phyloP scores from a whole-genome alignment of 495 filamentous ascomycete species.

The Xylaria grammica region DNA sequence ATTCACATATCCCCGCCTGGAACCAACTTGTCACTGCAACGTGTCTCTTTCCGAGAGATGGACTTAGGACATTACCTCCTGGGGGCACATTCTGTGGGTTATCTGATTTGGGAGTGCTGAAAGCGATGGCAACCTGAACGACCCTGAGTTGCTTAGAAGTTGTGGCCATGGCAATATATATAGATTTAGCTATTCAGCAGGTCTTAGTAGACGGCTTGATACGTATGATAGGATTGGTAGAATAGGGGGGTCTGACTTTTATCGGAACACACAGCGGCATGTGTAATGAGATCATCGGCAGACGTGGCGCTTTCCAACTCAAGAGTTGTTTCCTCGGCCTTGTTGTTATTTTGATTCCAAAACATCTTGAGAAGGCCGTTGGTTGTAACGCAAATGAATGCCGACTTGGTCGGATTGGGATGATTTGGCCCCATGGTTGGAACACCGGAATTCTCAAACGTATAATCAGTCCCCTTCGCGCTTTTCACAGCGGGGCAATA shows the following conservation, averaged over 20 bases:
- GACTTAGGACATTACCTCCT: constrained; percentile 41
- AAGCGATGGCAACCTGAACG: constrained; percentile 64
- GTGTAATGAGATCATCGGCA: constrained; percentile 74
- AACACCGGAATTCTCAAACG: constrained; percentile 51
- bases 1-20: constrained; percentile 46
- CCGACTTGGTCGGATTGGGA: constrained; percentile 66
- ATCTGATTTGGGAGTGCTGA: constrained; percentile 47
- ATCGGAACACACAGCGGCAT: constrained; percentile 78
- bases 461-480: constrained; percentile 45
- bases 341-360: constrained; percentile 68
- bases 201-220: constrained; percentile 21
- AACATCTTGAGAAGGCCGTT: constrained; percentile 71
- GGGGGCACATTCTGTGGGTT: constrained; percentile 39
- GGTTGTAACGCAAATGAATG: constrained; percentile 72
- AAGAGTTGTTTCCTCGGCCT: constrained; percentile 68
- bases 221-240: neutral
- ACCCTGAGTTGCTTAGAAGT: constrained; percentile 68
- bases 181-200: constrained; percentile 46
- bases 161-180: constrained; percentile 70
- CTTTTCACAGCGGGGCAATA: constrained; percentile 54
- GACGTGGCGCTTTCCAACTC: constrained; percentile 73
- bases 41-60: constrained; percentile 54
- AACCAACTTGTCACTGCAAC: constrained; percentile 57
- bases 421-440: constrained; percentile 70
- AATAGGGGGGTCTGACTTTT: constrained; percentile 53